Percentiles rank a stretch among this genome's conserved stretches.
phyloP scores from a whole-genome alignment of 2,329 filamentous ascomycete species.

The Fusarium sambucinum region DNA sequence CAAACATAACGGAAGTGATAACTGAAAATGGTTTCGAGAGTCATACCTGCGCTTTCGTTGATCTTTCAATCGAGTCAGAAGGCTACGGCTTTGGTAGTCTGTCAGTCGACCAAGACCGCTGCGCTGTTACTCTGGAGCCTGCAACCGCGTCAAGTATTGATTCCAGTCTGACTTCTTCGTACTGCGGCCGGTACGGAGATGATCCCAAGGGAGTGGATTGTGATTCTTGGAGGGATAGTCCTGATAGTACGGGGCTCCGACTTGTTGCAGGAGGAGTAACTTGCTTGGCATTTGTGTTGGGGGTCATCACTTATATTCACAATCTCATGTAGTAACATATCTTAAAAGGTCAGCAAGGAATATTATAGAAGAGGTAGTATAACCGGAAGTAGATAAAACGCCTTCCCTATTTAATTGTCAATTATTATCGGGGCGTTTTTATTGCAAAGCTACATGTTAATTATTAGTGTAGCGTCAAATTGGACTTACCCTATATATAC shows the following conservation, averaged over 20 bases:
- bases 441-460: too few relatives aligned
- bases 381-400: too few relatives aligned
- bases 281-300: neutral
- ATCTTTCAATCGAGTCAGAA: neutral
- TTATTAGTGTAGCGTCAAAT: too few relatives aligned
- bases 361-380: too few relatives aligned
- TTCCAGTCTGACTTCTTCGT: neutral
- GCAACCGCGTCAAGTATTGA: neutral
- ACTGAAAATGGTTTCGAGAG: neutral
- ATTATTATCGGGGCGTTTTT: too few relatives aligned
- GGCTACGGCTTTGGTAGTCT: neutral
- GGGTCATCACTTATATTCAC: neutral
- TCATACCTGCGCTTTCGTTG: neutral
- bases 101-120: neutral
- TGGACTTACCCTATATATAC: too few relatives aligned
- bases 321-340: neutral
- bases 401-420: too few relatives aligned
- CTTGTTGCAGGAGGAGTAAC: neutral
- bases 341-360: too few relatives aligned
- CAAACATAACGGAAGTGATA: too few relatives aligned
- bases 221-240: neutral
- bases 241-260: neutral
- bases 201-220: neutral
- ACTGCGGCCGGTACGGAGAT: neutral
- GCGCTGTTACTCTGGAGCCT: neutral